phyloP scores from a whole-genome alignment of 2,329 filamentous ascomycete species.

The Exophiala xenobiotica region DNA sequence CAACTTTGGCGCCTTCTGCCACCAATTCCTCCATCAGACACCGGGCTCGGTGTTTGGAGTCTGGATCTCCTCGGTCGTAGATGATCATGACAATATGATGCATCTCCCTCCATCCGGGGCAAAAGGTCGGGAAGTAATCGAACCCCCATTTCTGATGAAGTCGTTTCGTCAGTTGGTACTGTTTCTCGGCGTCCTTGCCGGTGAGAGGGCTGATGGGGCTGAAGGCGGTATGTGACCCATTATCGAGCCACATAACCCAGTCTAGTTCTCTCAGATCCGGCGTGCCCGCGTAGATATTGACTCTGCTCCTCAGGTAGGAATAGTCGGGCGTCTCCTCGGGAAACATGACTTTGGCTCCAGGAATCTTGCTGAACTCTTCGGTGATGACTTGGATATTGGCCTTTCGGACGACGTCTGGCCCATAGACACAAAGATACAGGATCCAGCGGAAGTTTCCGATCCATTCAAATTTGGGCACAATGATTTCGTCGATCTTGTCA shows the following conservation, averaged over 20 bases:
- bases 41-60: not conserved
- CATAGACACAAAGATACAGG: slow-evolving; percentile 40
- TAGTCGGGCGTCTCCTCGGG: slow-evolving; percentile 20
- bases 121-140: not conserved
- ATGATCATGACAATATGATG: slow-evolving; percentile 1
- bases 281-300: not conserved
- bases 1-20: slow-evolving; percentile 38
- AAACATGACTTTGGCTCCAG: slow-evolving; percentile 38
- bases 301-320: slow-evolving; percentile 39
- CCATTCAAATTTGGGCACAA: too few relatives aligned
- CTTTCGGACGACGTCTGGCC: slow-evolving; percentile 37
- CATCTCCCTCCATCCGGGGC: not conserved
- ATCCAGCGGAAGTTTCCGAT: slow-evolving; percentile 40
- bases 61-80: slow-evolving; percentile 1
- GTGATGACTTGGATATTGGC: slow-evolving; percentile 36
- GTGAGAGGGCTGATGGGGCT: slow-evolving; percentile 26
- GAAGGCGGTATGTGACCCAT: slow-evolving; percentile 47
- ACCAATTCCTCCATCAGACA: slow-evolving; percentile 33
- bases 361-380: slow-evolving; percentile 36
- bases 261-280: not conserved
- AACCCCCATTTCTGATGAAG: not conserved
- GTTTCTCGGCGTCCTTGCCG: not conserved
- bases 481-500: slow-evolving; percentile 32
- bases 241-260: slow-evolving; percentile 31
- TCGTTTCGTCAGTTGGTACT: not conserved